Conservation (phyloP, 345 rosid species). For the Orychophragmus violaceus region DNA sequence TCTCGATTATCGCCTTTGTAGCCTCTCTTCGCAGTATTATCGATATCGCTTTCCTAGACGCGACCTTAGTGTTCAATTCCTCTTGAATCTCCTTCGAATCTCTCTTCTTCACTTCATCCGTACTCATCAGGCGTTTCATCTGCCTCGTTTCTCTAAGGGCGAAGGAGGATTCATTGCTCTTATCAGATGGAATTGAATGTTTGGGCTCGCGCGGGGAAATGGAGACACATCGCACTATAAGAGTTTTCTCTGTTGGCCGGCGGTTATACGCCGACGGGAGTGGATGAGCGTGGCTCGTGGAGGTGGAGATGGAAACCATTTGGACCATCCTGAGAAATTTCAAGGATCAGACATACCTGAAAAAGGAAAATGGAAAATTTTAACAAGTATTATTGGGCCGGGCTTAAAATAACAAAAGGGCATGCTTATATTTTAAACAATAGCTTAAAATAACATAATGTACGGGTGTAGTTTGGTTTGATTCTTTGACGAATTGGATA, state of each 20-base stretch:
- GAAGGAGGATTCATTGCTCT: neutral
- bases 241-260: neutral
- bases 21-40: conserved; percentile 72
- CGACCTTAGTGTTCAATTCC: conserved; percentile 52
- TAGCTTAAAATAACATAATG: too few relatives aligned
- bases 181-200: neutral
- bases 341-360: neutral
- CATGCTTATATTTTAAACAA: too few relatives aligned
- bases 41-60: conserved; percentile 74
- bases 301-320: conserved; percentile 36
- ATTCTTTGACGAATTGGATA: too few relatives aligned
- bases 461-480: too few relatives aligned
- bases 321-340: neutral
- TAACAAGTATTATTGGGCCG: neutral
- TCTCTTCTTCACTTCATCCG: conserved; percentile 37
- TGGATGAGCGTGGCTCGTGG: conserved; percentile 23
- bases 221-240: neutral
- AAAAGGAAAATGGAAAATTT: neutral
- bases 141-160: conserved; percentile 16
- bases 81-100: conserved; percentile 46
- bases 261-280: conserved; percentile 30
- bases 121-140: conserved; percentile 31
- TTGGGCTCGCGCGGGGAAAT: conserved; percentile 12
- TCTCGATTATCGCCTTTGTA: conserved; percentile 65
- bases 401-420: neutral